A percentile compares a stretch with the other conserved stretches of the same genome.
Conservation (phyloP, 495 filamentous ascomycete genomes). For the Beverwykella pulmonaria region DNA sequence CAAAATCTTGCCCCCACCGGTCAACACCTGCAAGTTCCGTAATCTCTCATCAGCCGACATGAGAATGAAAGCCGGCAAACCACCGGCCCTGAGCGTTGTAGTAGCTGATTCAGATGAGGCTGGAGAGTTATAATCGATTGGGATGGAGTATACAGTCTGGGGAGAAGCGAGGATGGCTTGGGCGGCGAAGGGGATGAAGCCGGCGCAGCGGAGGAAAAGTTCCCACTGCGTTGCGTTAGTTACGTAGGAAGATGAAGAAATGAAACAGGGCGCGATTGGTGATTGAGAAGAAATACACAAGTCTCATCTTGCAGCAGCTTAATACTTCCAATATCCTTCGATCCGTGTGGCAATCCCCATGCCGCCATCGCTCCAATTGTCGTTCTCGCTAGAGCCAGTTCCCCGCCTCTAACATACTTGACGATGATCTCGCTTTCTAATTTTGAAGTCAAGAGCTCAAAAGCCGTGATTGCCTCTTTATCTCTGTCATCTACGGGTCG, state of each 20-base stretch:
- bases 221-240: slow-evolving; percentile 59
- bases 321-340: slow-evolving; percentile 30
- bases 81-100: slow-evolving; percentile 39
- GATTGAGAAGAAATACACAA: slow-evolving; percentile 30
- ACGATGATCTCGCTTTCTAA: slow-evolving; percentile 51
- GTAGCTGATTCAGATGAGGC: background rate
- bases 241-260: no score
- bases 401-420: slow-evolving; percentile 61
- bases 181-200: slow-evolving; percentile 80
- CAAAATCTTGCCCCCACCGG: slow-evolving; percentile 59
- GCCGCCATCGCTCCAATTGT: slow-evolving; percentile 54
- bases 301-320: slow-evolving; percentile 49
- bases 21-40: slow-evolving; percentile 45
- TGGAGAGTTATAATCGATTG: slow-evolving; percentile 3
- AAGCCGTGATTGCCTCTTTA: slow-evolving; percentile 55
- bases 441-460: slow-evolving; percentile 55
- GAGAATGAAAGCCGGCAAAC: slow-evolving; percentile 59
- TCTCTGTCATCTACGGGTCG: slow-evolving; percentile 49
- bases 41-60: slow-evolving; percentile 56
- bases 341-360: slow-evolving; percentile 30
- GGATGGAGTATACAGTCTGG: slow-evolving; percentile 38
- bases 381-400: slow-evolving; percentile 61
- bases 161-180: slow-evolving; percentile 64
- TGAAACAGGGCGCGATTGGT: no score
- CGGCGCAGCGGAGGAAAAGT: slow-evolving; percentile 68